Evolutionary conservation across 257 asterid species (phyloP).

Genomic region (Verbena officinalis): DNA sequence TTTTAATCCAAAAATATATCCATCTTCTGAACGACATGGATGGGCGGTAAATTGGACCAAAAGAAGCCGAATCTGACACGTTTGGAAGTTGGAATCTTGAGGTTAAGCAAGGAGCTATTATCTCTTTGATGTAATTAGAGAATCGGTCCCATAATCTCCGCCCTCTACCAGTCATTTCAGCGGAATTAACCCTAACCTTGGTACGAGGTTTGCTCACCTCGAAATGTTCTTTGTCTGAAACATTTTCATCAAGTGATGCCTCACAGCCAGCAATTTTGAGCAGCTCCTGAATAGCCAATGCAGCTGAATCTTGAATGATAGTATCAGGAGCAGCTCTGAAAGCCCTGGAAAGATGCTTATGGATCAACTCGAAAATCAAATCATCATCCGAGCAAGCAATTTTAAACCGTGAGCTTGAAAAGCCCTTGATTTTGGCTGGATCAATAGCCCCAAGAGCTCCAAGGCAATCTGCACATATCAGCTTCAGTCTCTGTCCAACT

Average conservation of each 20-base stretch:
- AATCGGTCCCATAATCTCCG: constrained; percentile 93
- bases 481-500: constrained; percentile 91
- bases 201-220: constrained; percentile 49
- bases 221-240: constrained; percentile 39
- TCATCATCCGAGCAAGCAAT: constrained; percentile 99
- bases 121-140: constrained; percentile 93
- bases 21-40: constrained; percentile 90
- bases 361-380: constrained; percentile 87
- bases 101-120: constrained; percentile 98
- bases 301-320: constrained; percentile 87
- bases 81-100: constrained; percentile 78
- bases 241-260: constrained; percentile 75
- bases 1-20: constrained; percentile 83
- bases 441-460: constrained; percentile 98
- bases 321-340: constrained; percentile 97
- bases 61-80: constrained; percentile 62
- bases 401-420: constrained; percentile 74
- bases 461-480: constrained; percentile 91
- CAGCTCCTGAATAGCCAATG: constrained; percentile 96
- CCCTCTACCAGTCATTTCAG: constrained; percentile 65
- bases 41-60: constrained; percentile 86
- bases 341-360: constrained; percentile 95
- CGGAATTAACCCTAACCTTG: constrained; percentile 34
- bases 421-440: constrained; percentile 89
- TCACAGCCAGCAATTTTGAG: constrained; percentile 86